Conservation (phyloP, 441 rosid genomes). For the Metrosideros polymorpha region DNA sequence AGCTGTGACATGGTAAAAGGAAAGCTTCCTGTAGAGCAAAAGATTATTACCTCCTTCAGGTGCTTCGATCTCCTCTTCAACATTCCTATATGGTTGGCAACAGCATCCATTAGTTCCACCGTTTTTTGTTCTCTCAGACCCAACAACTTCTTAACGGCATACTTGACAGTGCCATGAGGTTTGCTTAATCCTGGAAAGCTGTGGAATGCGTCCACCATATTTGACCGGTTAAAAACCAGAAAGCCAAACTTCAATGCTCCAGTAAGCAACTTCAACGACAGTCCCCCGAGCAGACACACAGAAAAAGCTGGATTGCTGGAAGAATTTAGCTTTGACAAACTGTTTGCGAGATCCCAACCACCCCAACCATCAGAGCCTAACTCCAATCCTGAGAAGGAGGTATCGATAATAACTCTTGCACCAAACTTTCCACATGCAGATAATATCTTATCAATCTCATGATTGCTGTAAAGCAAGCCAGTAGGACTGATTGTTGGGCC, state of each 20-base stretch:
- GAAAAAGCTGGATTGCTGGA: constrained; percentile 34
- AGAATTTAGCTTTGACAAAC: constrained; percentile 38
- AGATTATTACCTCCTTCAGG: constrained; percentile 64
- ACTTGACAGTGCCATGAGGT: constrained; percentile 78
- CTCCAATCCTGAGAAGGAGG: constrained; percentile 87
- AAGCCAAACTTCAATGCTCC: constrained; percentile 71
- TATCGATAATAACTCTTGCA: constrained; percentile 75
- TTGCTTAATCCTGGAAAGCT: constrained; percentile 84
- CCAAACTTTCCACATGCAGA: constrained; percentile 62
- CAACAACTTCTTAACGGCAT: constrained; percentile 74
- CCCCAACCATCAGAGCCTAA: constrained; percentile 42
- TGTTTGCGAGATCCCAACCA: constrained; percentile 53
- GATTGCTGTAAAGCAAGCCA: constrained; percentile 63
- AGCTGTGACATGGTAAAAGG: background rate
- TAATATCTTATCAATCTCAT: constrained; percentile 58
- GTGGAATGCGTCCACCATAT: constrained; percentile 43
- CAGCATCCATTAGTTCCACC: constrained; percentile 38
- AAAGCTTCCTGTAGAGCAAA: background rate
- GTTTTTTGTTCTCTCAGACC: constrained; percentile 41
- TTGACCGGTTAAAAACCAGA: constrained; percentile 45
- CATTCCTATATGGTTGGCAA: constrained; percentile 32
- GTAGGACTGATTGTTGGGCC: constrained; percentile 92
- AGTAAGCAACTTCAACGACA: constrained; percentile 60
- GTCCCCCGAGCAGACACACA: constrained; percentile 71
- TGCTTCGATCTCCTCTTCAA: constrained; percentile 55